Conservation (phyloP, 371 early-diverging fungal genomes). For the Apophysomyces ossiformis region DNA sequence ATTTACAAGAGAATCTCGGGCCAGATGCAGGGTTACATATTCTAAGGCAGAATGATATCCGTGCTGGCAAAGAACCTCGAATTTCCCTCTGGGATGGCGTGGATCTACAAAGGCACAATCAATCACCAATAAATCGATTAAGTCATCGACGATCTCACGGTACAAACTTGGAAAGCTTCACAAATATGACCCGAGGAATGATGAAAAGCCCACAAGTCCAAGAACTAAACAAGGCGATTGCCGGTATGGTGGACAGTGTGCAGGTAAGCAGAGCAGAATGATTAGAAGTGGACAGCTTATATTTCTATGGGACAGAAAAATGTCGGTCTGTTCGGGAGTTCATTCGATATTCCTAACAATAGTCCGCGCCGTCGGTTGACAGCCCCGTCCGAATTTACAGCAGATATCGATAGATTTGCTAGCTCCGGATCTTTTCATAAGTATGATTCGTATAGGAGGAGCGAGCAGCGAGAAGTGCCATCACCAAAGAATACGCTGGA, state of each 20-base stretch:
- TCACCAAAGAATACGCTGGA: neutral
- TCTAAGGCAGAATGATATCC: constrained; percentile 60
- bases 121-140: constrained; percentile 12
- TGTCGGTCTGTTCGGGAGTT: constrained; percentile 42
- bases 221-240: constrained; percentile 66
- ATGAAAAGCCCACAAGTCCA: constrained; percentile 67
- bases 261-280: constrained; percentile 35
- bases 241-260: constrained; percentile 60
- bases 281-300: neutral
- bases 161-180: constrained; percentile 34
- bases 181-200: constrained; percentile 51
- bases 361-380: constrained; percentile 26
- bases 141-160: constrained; percentile 31
- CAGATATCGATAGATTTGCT: constrained; percentile 37
- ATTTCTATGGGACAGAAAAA: constrained; percentile 41
- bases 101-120: neutral
- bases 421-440: constrained; percentile 16
- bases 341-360: constrained; percentile 16
- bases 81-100: constrained; percentile 35
- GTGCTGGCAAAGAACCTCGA: constrained; percentile 56
- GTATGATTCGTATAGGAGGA: neutral
- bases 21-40: constrained; percentile 59
- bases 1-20: constrained; percentile 57
- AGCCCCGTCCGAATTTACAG: constrained; percentile 45
- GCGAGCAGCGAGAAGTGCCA: neutral